Evolutionary conservation across 805 yeast genomes (phyloP).

Genomic region (Dipodascus geniculatus): DNA sequence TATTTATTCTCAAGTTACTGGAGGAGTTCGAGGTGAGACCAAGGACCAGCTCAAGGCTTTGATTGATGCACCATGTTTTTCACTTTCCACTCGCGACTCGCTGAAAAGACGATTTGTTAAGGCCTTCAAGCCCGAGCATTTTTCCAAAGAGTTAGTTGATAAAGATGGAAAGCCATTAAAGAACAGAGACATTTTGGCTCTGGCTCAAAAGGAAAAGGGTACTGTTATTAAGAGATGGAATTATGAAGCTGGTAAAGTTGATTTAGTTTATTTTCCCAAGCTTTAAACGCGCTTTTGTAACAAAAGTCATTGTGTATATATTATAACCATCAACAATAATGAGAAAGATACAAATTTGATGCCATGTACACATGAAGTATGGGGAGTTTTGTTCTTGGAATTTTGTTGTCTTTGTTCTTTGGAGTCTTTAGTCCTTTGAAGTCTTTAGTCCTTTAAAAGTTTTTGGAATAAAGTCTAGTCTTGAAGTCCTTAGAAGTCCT

Average conservation of each 20-base stretch:
- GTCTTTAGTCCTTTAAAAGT: no score
- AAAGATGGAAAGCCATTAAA: conserved; percentile 6
- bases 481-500: no score
- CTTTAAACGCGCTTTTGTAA: not conserved
- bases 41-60: conserved; percentile 33
- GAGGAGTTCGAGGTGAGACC: conserved; percentile 28
- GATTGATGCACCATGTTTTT: conserved; percentile 28
- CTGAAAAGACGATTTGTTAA: conserved; percentile 43
- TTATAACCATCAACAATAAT: not conserved
- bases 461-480: no score
- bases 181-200: conserved; percentile 12
- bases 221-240: conserved; percentile 49
- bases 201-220: conserved; percentile 38
- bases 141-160: conserved; percentile 23
- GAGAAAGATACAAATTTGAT: not conserved
- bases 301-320: not conserved
- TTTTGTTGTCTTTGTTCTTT: no score
- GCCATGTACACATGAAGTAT: not conserved
- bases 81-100: conserved; percentile 25
- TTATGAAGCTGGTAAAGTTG: conserved; percentile 39
- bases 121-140: conserved; percentile 41
- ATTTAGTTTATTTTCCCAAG: conserved; percentile 30
- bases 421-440: no score
- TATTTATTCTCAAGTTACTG: conserved; percentile 7
- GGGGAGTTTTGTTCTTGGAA: no score